Conservation (phyloP, 2,329 filamentous ascomycete species). For the Calonectria fujianensis region DNA sequence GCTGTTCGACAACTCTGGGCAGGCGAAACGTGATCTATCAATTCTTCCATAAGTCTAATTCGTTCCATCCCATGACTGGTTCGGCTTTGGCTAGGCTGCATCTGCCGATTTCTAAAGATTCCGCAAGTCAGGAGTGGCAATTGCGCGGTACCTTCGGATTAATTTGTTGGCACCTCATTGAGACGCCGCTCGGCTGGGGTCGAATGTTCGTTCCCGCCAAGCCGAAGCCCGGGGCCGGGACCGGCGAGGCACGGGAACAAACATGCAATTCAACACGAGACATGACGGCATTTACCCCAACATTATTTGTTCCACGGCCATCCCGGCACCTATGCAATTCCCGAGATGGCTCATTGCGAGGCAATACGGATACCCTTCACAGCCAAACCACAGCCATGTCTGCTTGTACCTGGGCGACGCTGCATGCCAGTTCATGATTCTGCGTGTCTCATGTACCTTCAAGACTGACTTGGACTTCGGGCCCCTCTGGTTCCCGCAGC, state of each 20-base stretch:
- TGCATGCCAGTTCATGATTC: conserved; percentile 45
- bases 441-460: conserved; percentile 10
- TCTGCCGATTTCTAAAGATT: conserved; percentile 3
- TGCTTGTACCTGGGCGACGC: conserved; percentile 21
- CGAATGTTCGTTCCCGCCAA: background rate
- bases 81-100: background rate
- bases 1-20: conserved; percentile 29
- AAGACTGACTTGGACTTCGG: background rate
- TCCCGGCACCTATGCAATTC: conserved; percentile 14
- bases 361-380: conserved; percentile 25
- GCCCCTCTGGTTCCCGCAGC: conserved; percentile 10
- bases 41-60: conserved; percentile 17
- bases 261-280: conserved; percentile 43
- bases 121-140: background rate
- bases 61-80: conserved; percentile 22
- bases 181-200: conserved; percentile 5
- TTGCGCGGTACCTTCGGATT: conserved; percentile 13
- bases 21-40: conserved; percentile 37
- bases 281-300: conserved; percentile 40
- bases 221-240: conserved; percentile 23
- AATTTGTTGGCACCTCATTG: conserved; percentile 11
- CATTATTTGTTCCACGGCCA: conserved; percentile 25
- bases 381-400: background rate
- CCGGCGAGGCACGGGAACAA: conserved; percentile 39
- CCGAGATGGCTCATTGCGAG: conserved; percentile 1